Conservation (phyloP, 2,329 filamentous ascomycete species). For the Biscogniauxia mediterranea region DNA sequence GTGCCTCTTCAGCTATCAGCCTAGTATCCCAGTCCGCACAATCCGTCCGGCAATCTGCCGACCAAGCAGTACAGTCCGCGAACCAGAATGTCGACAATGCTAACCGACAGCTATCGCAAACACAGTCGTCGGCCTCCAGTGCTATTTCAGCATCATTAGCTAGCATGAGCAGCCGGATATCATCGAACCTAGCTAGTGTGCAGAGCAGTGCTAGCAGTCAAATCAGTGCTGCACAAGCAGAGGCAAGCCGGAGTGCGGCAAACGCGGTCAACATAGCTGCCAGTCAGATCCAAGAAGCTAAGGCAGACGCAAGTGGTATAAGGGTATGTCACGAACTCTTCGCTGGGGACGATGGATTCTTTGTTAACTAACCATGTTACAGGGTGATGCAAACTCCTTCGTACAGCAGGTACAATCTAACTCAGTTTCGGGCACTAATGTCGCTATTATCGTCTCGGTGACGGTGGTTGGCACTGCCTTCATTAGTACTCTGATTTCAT, state of each 20-base stretch:
- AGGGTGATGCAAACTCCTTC: constrained; percentile 24
- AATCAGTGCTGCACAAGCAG: constrained; percentile 49
- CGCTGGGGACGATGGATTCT: not conserved
- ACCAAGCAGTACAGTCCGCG: constrained; percentile 29
- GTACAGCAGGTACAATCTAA: constrained; percentile 24
- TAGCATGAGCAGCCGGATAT: constrained; percentile 32
- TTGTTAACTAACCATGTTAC: constrained; percentile 9
- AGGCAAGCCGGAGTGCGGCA: constrained; percentile 53
- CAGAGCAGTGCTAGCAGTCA: constrained; percentile 35
- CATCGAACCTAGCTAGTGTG: constrained; percentile 24
- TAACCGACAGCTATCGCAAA: constrained; percentile 29
- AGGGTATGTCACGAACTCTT: constrained; percentile 15
- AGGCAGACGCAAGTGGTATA: constrained; percentile 18
- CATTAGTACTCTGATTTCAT: constrained; percentile 21
- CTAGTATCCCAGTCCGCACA: constrained; percentile 30
- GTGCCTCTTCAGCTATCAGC: constrained; percentile 29
- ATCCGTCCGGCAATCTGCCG: constrained; percentile 30
- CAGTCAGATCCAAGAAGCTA: constrained; percentile 27
- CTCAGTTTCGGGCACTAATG: constrained; percentile 27
- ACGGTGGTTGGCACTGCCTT: constrained; percentile 29
- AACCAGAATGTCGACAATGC: constrained; percentile 29
- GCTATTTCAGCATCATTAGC: constrained; percentile 27
- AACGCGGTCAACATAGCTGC: constrained; percentile 46
- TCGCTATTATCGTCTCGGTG: constrained; percentile 31
- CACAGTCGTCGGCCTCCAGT: constrained; percentile 31